A percentile compares a stretch with the other conserved stretches of the same genome.
Evolutionary conservation across 768 basidiomycete genomes (phyloP).

Genomic region (Xanthoconium stramineum): DNA sequence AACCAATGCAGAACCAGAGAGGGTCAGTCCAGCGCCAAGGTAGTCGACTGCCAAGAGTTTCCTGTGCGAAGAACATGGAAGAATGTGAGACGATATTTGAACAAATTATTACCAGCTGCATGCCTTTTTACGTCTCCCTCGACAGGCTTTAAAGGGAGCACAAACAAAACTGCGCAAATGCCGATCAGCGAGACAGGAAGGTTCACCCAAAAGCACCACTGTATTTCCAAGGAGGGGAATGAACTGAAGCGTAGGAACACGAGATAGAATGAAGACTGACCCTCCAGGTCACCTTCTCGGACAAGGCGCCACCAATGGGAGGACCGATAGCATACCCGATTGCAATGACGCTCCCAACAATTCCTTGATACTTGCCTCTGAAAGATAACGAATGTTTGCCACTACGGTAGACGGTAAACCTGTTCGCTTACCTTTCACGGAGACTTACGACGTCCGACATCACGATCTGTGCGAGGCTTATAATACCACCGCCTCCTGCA

Average conservation of each 20-base stretch:
- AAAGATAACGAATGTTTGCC: too few species aligned
- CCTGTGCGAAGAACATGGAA: not conserved
- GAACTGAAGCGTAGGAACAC: not conserved
- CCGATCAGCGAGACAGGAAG: not conserved
- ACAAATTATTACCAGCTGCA: too few species aligned
- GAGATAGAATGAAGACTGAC: not conserved
- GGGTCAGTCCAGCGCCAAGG: not conserved
- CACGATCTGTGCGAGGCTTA: not conserved
- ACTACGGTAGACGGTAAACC: not conserved
- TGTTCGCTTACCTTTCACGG: not conserved
- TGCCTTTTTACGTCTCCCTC: not conserved
- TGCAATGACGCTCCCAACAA: not conserved
- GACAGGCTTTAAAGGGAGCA: not conserved
- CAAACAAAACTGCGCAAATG: not conserved
- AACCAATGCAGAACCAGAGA: not conserved
- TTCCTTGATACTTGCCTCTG: not conserved
- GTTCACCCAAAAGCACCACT: constrained; percentile 1
- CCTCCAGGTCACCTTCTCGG: not conserved
- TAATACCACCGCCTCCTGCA: not conserved
- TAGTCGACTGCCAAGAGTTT: not conserved
- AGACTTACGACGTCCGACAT: not conserved
- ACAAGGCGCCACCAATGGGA: not conserved
- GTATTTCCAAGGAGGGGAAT: not conserved
- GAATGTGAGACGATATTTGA: not conserved
- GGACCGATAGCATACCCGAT: not conserved